phyloP scores from a whole-genome alignment of 1,284 basidiomycete species.

The Apiotrichum laibachii region DNA sequence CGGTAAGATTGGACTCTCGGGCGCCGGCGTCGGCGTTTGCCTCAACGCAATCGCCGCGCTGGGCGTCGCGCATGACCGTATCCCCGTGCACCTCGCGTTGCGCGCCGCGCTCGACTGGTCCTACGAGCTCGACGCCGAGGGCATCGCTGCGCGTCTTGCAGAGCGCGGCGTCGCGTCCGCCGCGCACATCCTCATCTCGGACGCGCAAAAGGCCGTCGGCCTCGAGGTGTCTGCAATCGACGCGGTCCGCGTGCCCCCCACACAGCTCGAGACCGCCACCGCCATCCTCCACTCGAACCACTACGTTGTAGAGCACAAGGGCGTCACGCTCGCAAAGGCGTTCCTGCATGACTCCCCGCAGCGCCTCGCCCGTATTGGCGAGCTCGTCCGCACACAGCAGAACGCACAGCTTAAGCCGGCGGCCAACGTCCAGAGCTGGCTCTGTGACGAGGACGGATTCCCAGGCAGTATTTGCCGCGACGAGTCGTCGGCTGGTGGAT shows the following conservation, averaged over 20 bases:
- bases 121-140: slow-evolving; percentile 8
- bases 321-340: slow-evolving; percentile 10
- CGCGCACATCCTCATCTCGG: slow-evolving; percentile 17
- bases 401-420: background rate
- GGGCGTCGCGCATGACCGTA: slow-evolving; percentile 12
- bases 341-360: slow-evolving; percentile 8
- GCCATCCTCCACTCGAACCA: slow-evolving; percentile 23
- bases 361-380: slow-evolving; percentile 15
- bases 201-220: slow-evolving; percentile 12
- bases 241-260: background rate
- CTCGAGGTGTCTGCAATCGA: slow-evolving; percentile 14
- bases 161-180: slow-evolving; percentile 18
- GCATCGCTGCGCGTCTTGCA: slow-evolving; percentile 6
- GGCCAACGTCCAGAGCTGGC: slow-evolving; percentile 6
- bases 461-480: slow-evolving; percentile 20
- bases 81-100: slow-evolving; percentile 20
- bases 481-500: background rate
- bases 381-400: slow-evolving; percentile 6
- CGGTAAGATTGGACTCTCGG: slow-evolving; percentile 22
- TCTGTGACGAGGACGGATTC: slow-evolving; percentile 13
- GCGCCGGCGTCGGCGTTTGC: slow-evolving; percentile 16
- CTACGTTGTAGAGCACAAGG: slow-evolving; percentile 20
- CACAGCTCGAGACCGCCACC: background rate
- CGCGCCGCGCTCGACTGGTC: slow-evolving; percentile 20
- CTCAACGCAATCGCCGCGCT: slow-evolving; percentile 23